Evolutionary conservation across 176 grass and related monocot genomes (phyloP).

Genomic region (Avena eriantha): DNA sequence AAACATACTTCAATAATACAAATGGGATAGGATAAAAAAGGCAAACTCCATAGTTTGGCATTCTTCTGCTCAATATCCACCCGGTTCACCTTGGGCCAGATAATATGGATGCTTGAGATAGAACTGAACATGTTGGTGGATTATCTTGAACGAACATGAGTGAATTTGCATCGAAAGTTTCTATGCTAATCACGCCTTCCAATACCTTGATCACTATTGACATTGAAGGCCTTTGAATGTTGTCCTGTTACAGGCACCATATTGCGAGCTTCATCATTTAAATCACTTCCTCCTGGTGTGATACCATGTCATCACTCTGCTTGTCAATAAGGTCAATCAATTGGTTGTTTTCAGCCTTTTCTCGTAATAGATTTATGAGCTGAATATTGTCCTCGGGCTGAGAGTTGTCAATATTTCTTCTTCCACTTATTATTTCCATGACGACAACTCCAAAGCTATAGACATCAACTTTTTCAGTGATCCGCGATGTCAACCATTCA

Average conservation of each 20-base stretch:
- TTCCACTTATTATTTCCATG: too few species aligned
- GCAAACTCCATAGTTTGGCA: not conserved
- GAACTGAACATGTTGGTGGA: not conserved
- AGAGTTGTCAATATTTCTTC: too few species aligned
- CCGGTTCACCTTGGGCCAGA: not conserved
- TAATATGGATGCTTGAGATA: not conserved
- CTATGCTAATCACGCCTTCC: not conserved
- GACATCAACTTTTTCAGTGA: not conserved
- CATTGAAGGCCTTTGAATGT: not conserved
- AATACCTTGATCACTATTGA: conserved; percentile 2
- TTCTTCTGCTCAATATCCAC: not conserved
- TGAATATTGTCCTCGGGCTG: not conserved
- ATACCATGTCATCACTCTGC: not conserved
- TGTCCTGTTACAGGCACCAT: not conserved
- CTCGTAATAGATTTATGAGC: not conserved
- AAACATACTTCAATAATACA: not conserved
- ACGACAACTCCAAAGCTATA: too few species aligned
- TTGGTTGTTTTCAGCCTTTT: not conserved
- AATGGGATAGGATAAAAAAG: not conserved
- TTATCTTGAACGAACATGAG: not conserved
- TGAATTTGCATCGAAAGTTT: conserved; percentile 9
- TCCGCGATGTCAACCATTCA: not conserved
- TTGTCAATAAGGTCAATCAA: not conserved
- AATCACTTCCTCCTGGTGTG: not conserved
- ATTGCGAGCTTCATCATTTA: not conserved